phyloP scores from a whole-genome alignment of 2,329 filamentous ascomycete species.

The Diaporthe citriasiana region DNA sequence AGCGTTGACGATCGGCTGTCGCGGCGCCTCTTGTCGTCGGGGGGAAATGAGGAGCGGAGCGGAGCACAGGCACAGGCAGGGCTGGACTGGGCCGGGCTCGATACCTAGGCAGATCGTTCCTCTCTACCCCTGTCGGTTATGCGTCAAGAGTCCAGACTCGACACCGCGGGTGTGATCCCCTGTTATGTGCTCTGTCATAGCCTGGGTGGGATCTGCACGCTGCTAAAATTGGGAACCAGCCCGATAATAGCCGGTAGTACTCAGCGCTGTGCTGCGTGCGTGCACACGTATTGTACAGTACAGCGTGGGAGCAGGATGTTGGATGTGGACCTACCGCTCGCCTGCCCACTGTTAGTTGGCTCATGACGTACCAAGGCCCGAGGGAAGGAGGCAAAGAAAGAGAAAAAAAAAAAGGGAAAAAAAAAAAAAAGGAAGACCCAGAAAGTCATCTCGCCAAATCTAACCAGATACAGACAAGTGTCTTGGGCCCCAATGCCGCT shows the following conservation, averaged over 20 bases:
- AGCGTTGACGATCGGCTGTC: slow-evolving; percentile 16
- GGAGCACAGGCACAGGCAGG: not conserved
- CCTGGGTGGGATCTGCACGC: slow-evolving; percentile 14
- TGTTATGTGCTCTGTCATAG: not conserved
- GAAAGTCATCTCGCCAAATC: slow-evolving; percentile 17
- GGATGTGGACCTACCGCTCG: slow-evolving; percentile 2
- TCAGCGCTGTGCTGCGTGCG: slow-evolving; percentile 3
- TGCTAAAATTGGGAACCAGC: slow-evolving; percentile 29
- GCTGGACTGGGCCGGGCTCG: not conserved
- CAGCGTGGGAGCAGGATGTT: not conserved
- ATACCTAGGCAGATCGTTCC: not conserved
- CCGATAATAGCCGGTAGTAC: slow-evolving; percentile 2
- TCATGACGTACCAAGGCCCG: slow-evolving; percentile 8
- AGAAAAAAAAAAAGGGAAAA: not conserved
- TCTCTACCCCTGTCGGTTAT: slow-evolving; percentile 9
- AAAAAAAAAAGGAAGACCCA: not conserved
- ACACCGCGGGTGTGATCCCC: slow-evolving; percentile 4
- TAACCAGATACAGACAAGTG: slow-evolving; percentile 35
- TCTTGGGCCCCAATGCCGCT: not conserved
- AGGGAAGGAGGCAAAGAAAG: not conserved
- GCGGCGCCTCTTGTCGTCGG: slow-evolving; percentile 25
- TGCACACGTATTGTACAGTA: not conserved
- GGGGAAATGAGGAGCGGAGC: slow-evolving; percentile 22
- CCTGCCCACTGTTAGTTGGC: not conserved
- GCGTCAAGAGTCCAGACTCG: slow-evolving; percentile 23